These are phyloP conservation scores for Annulohypoxylon moriforme DNA, from an alignment of 495 filamentous ascomycete species.

Conservation along the genomic window DNA sequence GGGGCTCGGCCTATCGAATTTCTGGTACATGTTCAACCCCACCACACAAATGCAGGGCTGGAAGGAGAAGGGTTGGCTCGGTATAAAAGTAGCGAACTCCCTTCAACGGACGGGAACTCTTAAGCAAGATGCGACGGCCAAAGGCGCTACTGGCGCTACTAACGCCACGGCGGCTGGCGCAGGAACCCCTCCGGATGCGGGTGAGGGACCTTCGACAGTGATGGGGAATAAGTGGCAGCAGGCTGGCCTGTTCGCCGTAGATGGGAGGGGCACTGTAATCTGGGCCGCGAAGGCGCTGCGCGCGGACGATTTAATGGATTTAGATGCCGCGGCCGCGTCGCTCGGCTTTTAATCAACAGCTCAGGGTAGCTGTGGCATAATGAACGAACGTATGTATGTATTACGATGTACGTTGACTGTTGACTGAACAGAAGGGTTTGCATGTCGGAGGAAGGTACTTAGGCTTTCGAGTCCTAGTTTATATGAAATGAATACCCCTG, in stretches of 20 bases:
- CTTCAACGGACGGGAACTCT: conserved; percentile 46
- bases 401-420: conserved; percentile 12
- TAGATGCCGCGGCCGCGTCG: conserved; percentile 58
- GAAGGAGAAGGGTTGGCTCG: conserved; percentile 59
- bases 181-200: conserved; percentile 15
- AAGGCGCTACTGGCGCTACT: background rate
- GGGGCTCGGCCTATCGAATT: conserved; percentile 62
- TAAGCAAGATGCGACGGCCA: conserved; percentile 14
- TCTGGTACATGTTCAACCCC: conserved; percentile 64
- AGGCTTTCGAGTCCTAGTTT: background rate
- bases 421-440: background rate
- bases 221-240: conserved; percentile 73
- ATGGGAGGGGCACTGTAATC: conserved; percentile 62
- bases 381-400: conserved; percentile 15
- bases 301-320: conserved; percentile 65
- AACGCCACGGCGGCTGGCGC: conserved; percentile 8
- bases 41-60: conserved; percentile 55
- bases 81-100: conserved; percentile 52
- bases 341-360: conserved; percentile 44
- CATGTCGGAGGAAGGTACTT: background rate
- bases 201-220: conserved; percentile 57
- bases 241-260: conserved; percentile 65
- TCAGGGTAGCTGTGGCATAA: background rate
- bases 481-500: background rate
- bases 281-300: conserved; percentile 61